phyloP scores from a whole-genome alignment of 768 basidiomycete species.

The Hygrophorus russula region DNA sequence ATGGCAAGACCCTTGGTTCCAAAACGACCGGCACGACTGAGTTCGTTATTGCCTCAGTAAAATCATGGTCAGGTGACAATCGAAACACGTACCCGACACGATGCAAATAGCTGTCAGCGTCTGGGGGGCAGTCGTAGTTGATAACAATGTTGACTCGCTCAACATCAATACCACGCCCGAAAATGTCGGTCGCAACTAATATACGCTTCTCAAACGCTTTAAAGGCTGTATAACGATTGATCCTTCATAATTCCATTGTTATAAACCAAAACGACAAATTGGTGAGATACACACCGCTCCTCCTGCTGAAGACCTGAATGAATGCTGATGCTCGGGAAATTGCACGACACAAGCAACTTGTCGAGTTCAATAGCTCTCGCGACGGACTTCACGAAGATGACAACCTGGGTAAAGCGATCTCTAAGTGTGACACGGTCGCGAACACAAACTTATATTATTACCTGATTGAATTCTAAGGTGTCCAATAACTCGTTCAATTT shows the following conservation, averaged over 20 bases:
- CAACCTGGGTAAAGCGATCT: conserved; percentile 51
- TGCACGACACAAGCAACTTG: conserved; percentile 91
- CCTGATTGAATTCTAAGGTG: conserved; percentile 97
- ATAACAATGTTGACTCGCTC: conserved; percentile 99
- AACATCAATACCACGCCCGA: conserved; percentile 98
- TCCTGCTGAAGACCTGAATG: conserved; percentile 93
- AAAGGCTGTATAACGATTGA: conserved; percentile 93
- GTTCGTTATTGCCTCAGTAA: neutral
- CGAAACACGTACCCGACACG: conserved; percentile 70
- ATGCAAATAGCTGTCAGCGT: conserved; percentile 97
- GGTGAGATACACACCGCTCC: conserved; percentile 62
- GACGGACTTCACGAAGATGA: conserved; percentile 98
- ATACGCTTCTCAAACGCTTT: conserved; percentile 99
- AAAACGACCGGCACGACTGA: conserved; percentile 94
- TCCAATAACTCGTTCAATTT: conserved; percentile 95
- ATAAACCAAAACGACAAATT: conserved; percentile 2
- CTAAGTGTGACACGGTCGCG: neutral
- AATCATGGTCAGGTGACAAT: neutral
- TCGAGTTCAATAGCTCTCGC: conserved; percentile 94
- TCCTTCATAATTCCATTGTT: conserved; percentile 33
- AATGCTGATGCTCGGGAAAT: conserved; percentile 96
- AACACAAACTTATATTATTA: conserved; percentile 17
- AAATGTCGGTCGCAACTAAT: conserved; percentile 97
- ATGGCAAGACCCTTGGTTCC: conserved; percentile 99
- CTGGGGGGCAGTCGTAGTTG: conserved; percentile 96